phyloP scores from a whole-genome alignment of 352 stramenopile species.

The Pythium coloratum region DNA sequence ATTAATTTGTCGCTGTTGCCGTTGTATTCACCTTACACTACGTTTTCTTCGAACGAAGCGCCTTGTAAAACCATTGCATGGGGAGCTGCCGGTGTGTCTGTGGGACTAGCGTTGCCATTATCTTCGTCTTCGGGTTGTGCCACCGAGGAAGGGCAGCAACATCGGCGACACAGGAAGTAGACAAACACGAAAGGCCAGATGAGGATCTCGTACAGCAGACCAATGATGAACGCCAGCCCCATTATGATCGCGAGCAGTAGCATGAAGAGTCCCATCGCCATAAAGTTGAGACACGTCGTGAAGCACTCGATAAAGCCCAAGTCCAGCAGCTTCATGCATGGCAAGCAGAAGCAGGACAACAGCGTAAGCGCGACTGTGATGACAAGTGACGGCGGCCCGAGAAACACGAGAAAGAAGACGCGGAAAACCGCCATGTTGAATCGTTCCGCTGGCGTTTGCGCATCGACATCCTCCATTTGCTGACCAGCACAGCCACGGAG shows the following conservation, averaged over 20 bases:
- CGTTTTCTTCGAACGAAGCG: background rate
- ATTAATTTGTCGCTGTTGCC: too few species aligned
- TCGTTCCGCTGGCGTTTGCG: constrained; percentile 42
- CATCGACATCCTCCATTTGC: constrained; percentile 69
- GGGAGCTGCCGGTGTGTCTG: background rate
- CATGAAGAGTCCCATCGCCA: constrained; percentile 11
- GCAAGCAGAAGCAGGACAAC: constrained; percentile 66
- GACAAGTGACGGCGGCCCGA: constrained; percentile 60
- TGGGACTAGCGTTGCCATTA: background rate
- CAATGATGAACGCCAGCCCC: constrained; percentile 4
- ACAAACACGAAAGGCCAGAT: background rate
- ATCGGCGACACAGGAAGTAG: background rate
- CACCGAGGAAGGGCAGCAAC: background rate
- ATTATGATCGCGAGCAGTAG: constrained; percentile 6
- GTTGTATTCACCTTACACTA: background rate
- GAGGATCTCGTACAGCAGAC: constrained; percentile 8
- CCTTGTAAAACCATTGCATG: background rate
- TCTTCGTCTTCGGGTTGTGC: background rate
- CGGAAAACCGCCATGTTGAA: constrained; percentile 40
- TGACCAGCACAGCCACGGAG: constrained; percentile 66
- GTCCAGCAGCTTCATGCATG: constrained; percentile 45
- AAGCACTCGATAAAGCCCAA: constrained; percentile 59
- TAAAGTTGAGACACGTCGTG: constrained; percentile 57
- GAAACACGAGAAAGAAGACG: constrained; percentile 60
- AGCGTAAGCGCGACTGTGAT: constrained; percentile 55